These are phyloP conservation scores for Raphanus sativus DNA, from an alignment of 345 rosid genomes.

Conservation along the genomic window DNA sequence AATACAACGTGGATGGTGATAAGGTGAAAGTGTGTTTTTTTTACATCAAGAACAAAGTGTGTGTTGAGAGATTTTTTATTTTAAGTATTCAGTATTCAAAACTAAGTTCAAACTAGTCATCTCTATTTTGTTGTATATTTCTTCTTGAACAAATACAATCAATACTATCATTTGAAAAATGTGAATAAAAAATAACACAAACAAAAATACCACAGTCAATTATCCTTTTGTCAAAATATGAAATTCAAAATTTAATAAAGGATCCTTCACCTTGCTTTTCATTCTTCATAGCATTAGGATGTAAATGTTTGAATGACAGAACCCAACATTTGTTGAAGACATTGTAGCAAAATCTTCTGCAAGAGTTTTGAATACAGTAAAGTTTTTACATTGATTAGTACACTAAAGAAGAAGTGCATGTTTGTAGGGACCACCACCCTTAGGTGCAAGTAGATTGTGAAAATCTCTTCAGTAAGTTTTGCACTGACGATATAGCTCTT, in stretches of 20 bases:
- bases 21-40: neutral
- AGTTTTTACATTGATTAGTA: constrained; percentile 6
- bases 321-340: too few species aligned
- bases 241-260: too few species aligned
- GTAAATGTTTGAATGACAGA: too few species aligned
- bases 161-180: too few species aligned
- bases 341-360: too few species aligned
- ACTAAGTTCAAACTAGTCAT: neutral
- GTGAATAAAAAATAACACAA: too few species aligned
- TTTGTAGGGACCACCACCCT: neutral
- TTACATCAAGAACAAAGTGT: neutral
- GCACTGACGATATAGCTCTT: neutral
- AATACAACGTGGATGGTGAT: neutral
- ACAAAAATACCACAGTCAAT: too few species aligned
- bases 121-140: neutral
- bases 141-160: neutral
- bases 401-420: constrained; percentile 12
- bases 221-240: too few species aligned
- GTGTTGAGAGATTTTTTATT: neutral
- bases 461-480: neutral
- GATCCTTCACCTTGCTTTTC: too few species aligned
- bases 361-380: neutral
- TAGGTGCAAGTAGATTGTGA: too few species aligned
- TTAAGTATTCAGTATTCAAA: neutral
- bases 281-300: too few species aligned